Conservation (phyloP, 73 alveolate species). For the Tetrahymena thermophila region DNA sequence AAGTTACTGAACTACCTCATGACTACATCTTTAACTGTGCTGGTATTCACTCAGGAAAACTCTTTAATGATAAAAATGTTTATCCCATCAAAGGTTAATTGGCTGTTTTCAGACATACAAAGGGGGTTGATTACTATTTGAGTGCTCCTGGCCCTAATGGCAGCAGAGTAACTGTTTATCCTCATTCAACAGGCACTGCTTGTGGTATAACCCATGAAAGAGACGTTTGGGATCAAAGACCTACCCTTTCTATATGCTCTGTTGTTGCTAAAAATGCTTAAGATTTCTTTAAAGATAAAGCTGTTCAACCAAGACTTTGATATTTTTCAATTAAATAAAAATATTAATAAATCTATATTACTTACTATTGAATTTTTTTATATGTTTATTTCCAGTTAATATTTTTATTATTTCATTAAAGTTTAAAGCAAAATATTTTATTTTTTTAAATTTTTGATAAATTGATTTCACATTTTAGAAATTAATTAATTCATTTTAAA, state of each 20-base stretch:
- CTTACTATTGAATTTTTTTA: too few relatives aligned
- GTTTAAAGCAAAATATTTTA: too few relatives aligned
- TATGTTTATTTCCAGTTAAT: too few relatives aligned
- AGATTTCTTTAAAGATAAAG: neutral
- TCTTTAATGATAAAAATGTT: neutral
- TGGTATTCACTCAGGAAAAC: neutral
- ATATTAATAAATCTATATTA: too few relatives aligned
- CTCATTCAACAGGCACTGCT: neutral
- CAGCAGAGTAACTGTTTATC: neutral
- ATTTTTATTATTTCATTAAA: too few relatives aligned
- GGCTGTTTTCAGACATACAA: neutral
- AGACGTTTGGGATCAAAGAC: neutral
- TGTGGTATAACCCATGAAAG: neutral
- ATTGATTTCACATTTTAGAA: too few relatives aligned
- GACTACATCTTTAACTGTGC: neutral
- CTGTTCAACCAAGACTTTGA: neutral
- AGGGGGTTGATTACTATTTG: neutral
- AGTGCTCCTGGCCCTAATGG: conserved; percentile 4
- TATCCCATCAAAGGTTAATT: neutral
- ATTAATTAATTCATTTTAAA: too few relatives aligned
- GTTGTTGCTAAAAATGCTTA: neutral
- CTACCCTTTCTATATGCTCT: neutral
- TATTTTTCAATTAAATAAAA: neutral
- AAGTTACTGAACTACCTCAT: neutral
- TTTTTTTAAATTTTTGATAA: too few relatives aligned